A percentile compares a stretch with the other conserved stretches of the same genome.
Conservation (phyloP, 345 rosid genomes). For the Ceriops zippeliana region DNA sequence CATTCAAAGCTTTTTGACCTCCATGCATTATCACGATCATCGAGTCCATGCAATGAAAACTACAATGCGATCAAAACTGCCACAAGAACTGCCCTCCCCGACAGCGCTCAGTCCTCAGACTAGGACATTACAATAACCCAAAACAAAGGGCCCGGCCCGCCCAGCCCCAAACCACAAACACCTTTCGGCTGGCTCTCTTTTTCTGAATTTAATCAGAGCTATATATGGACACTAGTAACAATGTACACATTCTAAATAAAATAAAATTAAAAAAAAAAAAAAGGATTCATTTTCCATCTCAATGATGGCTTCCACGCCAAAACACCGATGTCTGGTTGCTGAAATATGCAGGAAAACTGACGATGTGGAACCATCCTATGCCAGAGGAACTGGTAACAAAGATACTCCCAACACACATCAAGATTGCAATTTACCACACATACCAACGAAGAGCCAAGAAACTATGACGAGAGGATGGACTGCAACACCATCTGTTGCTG, state of each 20-base stretch:
- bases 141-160: not conserved
- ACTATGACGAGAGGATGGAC: conserved; percentile 76
- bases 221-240: conserved; percentile 21
- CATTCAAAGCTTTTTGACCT: conserved; percentile 27
- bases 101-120: conserved; percentile 32
- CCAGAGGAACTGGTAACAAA: conserved; percentile 38
- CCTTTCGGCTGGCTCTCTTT: conserved; percentile 13
- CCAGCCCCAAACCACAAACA: conserved; percentile 10
- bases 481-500: conserved; percentile 94
- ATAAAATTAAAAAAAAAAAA: not conserved
- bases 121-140: not conserved
- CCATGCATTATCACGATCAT: conserved; percentile 30
- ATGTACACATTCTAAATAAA: conserved; percentile 48
- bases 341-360: conserved; percentile 31
- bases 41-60: conserved; percentile 10
- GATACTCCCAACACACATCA: conserved; percentile 27
- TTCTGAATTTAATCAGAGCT: conserved; percentile 17
- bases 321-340: conserved; percentile 28
- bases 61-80: conserved; percentile 50
- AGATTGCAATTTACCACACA: conserved; percentile 18
- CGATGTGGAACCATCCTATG: conserved; percentile 33
- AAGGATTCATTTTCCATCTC: conserved; percentile 25
- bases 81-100: conserved; percentile 32
- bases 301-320: conserved; percentile 32
- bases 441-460: not conserved